phyloP scores from a whole-genome alignment of 2,329 filamentous ascomycete genomes.

The Shiraia sp. region DNA sequence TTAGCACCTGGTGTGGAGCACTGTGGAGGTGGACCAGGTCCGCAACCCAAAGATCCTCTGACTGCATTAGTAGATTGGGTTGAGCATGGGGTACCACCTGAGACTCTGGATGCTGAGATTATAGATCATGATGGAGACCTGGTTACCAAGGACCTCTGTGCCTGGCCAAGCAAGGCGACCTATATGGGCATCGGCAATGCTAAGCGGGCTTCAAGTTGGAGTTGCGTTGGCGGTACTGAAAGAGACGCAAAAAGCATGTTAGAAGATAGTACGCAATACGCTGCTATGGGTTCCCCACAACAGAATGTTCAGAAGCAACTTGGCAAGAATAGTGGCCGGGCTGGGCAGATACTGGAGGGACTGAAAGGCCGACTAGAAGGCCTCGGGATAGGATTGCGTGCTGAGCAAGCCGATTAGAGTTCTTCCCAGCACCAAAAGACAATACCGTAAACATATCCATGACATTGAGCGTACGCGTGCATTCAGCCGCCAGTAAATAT shows the following conservation, averaged over 20 bases:
- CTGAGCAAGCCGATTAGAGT: conserved; percentile 10
- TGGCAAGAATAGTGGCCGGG: too few species aligned
- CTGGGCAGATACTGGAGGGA: conserved; percentile 19
- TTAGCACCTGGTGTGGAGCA: conserved; percentile 35
- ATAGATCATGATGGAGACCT: conserved; percentile 16
- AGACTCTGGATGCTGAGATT: conserved; percentile 23
- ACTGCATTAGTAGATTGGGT: conserved; percentile 33
- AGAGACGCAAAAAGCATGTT: too few species aligned
- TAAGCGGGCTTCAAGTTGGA: conserved; percentile 27
- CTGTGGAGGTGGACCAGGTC: conserved; percentile 24
- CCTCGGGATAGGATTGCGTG: conserved; percentile 21
- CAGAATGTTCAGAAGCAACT: too few species aligned
- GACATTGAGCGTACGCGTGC: too few species aligned
- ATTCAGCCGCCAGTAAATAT: not conserved
- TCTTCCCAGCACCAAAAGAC: too few species aligned
- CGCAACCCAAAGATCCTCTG: conserved; percentile 24
- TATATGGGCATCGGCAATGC: conserved; percentile 24
- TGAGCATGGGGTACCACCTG: conserved; percentile 28
- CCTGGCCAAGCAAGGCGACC: conserved; percentile 20
- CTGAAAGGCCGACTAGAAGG: conserved; percentile 23
- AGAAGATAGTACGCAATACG: too few species aligned
- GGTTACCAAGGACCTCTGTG: conserved; percentile 24
- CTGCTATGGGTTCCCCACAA: too few species aligned
- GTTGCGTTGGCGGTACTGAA: conserved; percentile 25
- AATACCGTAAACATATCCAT: too few species aligned